Conservation (phyloP, 345 rosid species). For the Litchi chinensis region DNA sequence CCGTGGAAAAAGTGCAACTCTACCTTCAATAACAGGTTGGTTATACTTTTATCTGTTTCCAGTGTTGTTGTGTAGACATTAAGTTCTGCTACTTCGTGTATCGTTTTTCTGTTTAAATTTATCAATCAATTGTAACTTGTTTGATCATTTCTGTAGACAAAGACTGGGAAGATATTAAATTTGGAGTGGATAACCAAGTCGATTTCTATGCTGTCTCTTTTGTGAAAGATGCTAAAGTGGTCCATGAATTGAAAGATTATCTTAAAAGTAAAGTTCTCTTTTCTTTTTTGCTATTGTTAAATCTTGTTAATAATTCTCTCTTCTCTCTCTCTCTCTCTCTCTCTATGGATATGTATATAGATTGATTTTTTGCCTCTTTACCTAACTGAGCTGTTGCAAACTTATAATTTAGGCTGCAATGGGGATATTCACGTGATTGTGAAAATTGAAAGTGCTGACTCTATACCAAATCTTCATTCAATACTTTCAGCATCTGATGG, state of each 20-base stretch:
- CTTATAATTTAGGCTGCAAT: slow-evolving; percentile 59
- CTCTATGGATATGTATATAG: background rate
- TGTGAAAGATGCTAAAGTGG: slow-evolving; percentile 96
- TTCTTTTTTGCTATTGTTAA: background rate
- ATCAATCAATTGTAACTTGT: background rate
- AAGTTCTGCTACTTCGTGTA: slow-evolving; percentile 10
- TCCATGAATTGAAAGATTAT: slow-evolving; percentile 81
- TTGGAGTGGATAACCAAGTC: slow-evolving; percentile 94
- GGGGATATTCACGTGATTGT: slow-evolving; percentile 83
- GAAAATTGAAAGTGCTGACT: slow-evolving; percentile 96
- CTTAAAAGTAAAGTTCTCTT: slow-evolving; percentile 55
- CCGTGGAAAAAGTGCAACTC: slow-evolving; percentile 93
- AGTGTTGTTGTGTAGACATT: slow-evolving; percentile 15
- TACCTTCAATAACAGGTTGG: slow-evolving; percentile 95
- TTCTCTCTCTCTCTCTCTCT: background rate
- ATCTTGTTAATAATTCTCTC: background rate
- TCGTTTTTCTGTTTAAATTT: slow-evolving; percentile 9
- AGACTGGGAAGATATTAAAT: slow-evolving; percentile 99
- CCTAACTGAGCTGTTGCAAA: slow-evolving; percentile 27
- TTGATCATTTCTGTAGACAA: slow-evolving; percentile 55
- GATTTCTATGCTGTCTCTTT: slow-evolving; percentile 97
- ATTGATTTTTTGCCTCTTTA: background rate
- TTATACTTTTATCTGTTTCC: slow-evolving; percentile 12
- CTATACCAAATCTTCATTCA: slow-evolving; percentile 88
- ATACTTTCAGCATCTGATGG: slow-evolving; percentile 92